Percentiles rank a stretch among this genome's conserved stretches.
phyloP scores from a whole-genome alignment of 176 grass and related monocot species.

The Tillandsia fasciculata region DNA sequence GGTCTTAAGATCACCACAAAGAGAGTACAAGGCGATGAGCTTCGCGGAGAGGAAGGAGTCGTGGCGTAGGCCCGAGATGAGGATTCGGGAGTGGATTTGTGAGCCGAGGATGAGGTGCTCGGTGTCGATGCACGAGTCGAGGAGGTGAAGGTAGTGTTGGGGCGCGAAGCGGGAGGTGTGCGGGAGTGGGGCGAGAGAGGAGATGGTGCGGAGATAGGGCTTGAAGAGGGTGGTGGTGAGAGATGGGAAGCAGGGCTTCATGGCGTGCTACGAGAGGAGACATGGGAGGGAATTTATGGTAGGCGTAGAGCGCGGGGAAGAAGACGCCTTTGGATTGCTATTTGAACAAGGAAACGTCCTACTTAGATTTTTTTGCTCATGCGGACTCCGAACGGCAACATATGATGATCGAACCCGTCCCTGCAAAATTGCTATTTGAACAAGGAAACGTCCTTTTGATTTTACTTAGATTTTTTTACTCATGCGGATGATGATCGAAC shows the following conservation, averaged over 20 bases:
- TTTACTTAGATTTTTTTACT: too few relatives aligned
- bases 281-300: background rate
- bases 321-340: too few relatives aligned
- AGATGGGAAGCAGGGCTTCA: slow-evolving; percentile 1
- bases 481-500: too few relatives aligned
- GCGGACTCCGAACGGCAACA: too few relatives aligned
- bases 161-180: background rate
- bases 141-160: slow-evolving; percentile 4
- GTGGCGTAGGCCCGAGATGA: slow-evolving; percentile 1
- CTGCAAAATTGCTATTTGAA: too few relatives aligned
- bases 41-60: slow-evolving; percentile 19
- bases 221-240: background rate
- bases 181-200: background rate
- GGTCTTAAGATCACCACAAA: background rate
- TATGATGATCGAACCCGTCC: too few relatives aligned
- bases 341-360: too few relatives aligned
- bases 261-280: background rate
- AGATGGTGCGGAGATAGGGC: background rate
- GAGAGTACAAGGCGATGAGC: slow-evolving; percentile 19
- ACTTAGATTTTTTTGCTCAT: too few relatives aligned
- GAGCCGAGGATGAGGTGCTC: background rate
- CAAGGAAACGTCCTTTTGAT: too few relatives aligned
- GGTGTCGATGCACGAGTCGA: slow-evolving; percentile 16
- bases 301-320: background rate
- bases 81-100: slow-evolving; percentile 12